Conservation (phyloP, 225 moss, liverwort and hornwort genomes). For the Climacium dendroides region DNA sequence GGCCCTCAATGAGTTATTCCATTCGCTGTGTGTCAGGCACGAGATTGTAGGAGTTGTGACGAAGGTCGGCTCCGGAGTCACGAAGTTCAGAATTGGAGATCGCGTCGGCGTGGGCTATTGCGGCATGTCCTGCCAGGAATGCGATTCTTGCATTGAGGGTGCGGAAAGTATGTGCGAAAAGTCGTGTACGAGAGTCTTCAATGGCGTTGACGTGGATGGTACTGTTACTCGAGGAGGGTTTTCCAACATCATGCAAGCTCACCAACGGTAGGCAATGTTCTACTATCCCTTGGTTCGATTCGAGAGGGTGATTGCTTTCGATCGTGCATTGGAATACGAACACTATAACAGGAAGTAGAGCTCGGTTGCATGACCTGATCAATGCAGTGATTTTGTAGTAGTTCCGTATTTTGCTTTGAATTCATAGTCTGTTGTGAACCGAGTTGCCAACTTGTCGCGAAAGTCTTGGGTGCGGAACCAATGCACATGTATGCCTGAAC, state of each 20-base stretch:
- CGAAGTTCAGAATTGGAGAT: slow-evolving; percentile 46
- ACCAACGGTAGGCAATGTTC: slow-evolving; percentile 19
- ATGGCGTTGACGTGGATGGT: slow-evolving; percentile 38
- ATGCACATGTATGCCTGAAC: not conserved
- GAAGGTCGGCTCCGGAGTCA: slow-evolving; percentile 47
- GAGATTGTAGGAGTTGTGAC: slow-evolving; percentile 60
- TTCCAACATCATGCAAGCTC: slow-evolving; percentile 46
- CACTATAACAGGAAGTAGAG: not conserved
- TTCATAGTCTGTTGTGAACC: not conserved
- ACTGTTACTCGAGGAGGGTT: slow-evolving; percentile 55
- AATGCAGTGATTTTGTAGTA: not conserved
- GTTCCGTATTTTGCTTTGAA: not conserved
- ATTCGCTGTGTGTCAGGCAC: slow-evolving; percentile 22
- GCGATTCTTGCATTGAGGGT: slow-evolving; percentile 28
- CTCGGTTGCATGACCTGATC: not conserved
- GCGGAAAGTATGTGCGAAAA: slow-evolving; percentile 10
- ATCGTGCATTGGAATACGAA: not conserved
- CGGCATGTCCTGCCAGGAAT: slow-evolving; percentile 24
- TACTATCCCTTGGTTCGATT: not conserved
- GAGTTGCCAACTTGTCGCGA: not conserved
- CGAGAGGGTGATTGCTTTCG: not conserved
- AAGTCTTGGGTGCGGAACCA: not conserved
- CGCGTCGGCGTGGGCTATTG: slow-evolving; percentile 37
- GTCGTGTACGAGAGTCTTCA: not conserved
- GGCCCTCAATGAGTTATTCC: not conserved